Base-by-base conservation (phyloP, 768 basidiomycete genomes). In the Dendrothele bispora region DNA sequence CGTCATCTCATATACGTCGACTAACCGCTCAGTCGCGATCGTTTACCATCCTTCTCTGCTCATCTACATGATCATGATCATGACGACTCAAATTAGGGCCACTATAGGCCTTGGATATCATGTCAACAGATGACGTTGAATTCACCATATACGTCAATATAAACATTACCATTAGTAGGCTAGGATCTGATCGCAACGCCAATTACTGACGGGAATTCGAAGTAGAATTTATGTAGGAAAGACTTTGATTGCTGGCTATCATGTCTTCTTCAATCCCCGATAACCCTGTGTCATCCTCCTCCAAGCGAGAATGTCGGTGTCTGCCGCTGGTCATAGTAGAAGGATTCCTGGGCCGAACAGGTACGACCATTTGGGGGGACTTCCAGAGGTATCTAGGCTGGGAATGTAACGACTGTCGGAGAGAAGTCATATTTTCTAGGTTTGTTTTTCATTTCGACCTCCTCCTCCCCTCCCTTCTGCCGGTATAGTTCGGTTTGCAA, bases 321-420 rank as follows among this genome's bases (percentile, higher is more conserved):
- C 48, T 60, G 8, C 72, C 77, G 20, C 59, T 78, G 7, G 70
- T 78, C 20, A 65, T 78, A 25, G 78, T 78, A 5, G 68, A 77
- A 51, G 76, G 77, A 27, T 79, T 79, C 52, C 65, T 77, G 7
- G 67, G 72, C 35, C 56, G 63, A 32, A 56, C 63, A 8, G 68
- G 69, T 17, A 54, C 69, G 12, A 28, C 63, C 20, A 50, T 74
- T 5, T 76, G 73, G 75, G 73, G 74, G 25, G 56, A 65, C 34
- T 72, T 73, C 38, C 57, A 65, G 40, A 39, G 53, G 8, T 59
- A 70, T 46, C 54, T 73, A 4, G 64, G 71, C 50, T 39, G 37
- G 20, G 62, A 51, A 3, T 52, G 26, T 29, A 17, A 20, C 26
- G 38, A 45, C 25, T 36, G 37, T 36, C 55, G 67, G 34, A 56